A percentile compares a stretch with the other conserved stretches of the same genome.
Evolutionary conservation across 106 monocot species (phyloP).

Genomic region (Platanthera guangdongensis): DNA sequence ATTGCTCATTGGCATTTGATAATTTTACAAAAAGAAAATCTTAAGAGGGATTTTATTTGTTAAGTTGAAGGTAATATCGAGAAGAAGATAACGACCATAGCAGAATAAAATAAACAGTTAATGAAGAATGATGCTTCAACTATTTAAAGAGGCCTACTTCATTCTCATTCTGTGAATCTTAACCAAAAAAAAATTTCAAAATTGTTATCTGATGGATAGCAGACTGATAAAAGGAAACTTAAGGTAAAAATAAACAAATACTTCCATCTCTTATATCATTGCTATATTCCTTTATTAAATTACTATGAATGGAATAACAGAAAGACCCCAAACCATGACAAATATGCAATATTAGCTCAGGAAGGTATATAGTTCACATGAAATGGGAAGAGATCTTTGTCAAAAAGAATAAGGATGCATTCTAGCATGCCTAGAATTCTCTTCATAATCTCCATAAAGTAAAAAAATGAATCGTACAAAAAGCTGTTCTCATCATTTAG

Average conservation of each 20-base stretch:
- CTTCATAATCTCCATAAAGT: neutral
- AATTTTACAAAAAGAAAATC: too few species aligned
- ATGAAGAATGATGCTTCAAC: neutral
- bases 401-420: neutral
- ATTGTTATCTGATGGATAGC: too few species aligned
- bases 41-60: neutral
- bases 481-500: neutral
- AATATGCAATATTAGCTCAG: too few species aligned
- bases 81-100: neutral
- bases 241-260: too few species aligned
- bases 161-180: neutral
- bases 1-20: too few species aligned
- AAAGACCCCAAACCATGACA: too few species aligned
- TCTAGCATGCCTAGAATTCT: neutral
- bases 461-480: neutral
- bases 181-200: too few species aligned
- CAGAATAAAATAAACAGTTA: neutral
- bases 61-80: neutral
- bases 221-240: too few species aligned
- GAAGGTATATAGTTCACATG: neutral
- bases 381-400: neutral
- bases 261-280: too few species aligned
- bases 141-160: neutral
- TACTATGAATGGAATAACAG: too few species aligned
- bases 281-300: too few species aligned